Evolutionary conservation across 108 stramenopile genomes (phyloP).

Genomic region (Epithemia pelagica): DNA sequence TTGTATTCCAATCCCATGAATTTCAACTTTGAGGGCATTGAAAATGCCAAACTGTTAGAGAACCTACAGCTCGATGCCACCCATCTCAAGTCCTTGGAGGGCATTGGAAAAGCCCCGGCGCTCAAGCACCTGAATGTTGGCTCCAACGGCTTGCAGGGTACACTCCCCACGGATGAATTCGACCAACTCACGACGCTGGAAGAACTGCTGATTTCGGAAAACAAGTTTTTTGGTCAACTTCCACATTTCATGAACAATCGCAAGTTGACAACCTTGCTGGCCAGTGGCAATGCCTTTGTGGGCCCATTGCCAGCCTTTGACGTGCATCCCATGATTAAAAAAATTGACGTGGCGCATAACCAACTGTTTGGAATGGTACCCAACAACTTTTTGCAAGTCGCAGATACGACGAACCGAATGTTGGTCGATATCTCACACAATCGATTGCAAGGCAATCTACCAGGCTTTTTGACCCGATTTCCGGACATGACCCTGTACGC

Average conservation of each 20-base stretch:
- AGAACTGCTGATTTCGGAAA: not conserved
- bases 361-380: not conserved
- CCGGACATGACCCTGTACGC: conserved; percentile 14
- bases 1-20: conserved; percentile 75
- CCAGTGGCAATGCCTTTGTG: conserved; percentile 3
- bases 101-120: conserved; percentile 46
- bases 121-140: conserved; percentile 69
- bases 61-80: conserved; percentile 72
- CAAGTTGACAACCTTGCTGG: conserved; percentile 4
- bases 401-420: not conserved
- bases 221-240: not conserved
- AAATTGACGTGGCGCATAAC: conserved; percentile 1
- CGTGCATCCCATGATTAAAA: not conserved
- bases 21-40: conserved; percentile 74
- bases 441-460: conserved; percentile 49
- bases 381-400: not conserved
- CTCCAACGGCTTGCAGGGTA: conserved; percentile 62
- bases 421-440: conserved; percentile 18
- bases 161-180: conserved; percentile 40
- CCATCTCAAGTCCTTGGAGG: conserved; percentile 52
- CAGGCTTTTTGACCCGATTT: conserved; percentile 29
- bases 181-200: not conserved
- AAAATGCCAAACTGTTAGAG: conserved; percentile 46
- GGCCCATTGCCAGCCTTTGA: conserved; percentile 6
- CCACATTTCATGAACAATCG: conserved; percentile 1